Evolutionary conservation across 495 filamentous ascomycete genomes (phyloP).

Genomic region (Cercophora newfieldiana): DNA sequence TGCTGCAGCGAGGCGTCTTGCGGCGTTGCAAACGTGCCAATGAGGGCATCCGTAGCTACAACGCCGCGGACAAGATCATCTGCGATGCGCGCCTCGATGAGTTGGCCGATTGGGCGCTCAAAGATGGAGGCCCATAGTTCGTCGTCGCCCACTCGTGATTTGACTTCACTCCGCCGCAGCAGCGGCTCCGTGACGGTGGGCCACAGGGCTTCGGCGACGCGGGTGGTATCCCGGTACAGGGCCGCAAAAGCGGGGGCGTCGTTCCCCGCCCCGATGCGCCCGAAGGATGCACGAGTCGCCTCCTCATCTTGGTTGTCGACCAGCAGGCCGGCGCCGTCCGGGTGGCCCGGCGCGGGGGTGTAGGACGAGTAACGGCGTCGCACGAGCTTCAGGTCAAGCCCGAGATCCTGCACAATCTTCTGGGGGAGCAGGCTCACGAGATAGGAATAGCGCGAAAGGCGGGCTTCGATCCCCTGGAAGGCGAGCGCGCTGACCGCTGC

Average conservation of each 20-base stretch:
- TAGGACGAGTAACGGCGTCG: neutral
- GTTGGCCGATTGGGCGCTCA: neutral
- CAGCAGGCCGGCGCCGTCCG: slow-evolving; percentile 1
- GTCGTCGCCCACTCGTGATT: neutral
- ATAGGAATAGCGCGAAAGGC: neutral
- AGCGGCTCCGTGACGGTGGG: slow-evolving; percentile 2
- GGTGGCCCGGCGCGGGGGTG: neutral
- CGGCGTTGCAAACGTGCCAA: neutral
- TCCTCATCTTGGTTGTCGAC: slow-evolving; percentile 1
- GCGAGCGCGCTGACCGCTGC: neutral
- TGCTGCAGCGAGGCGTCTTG: neutral
- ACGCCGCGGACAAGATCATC: neutral
- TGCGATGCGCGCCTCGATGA: neutral
- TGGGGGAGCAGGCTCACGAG: slow-evolving; percentile 1
- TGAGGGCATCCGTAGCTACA: slow-evolving; percentile 4
- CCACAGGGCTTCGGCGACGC: neutral
- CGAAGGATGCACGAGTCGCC: neutral
- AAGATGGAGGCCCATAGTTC: neutral
- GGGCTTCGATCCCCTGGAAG: neutral
- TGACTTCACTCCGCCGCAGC: neutral
- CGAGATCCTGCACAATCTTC: neutral
- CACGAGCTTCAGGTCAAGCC: neutral
- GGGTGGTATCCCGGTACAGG: slow-evolving; percentile 5
- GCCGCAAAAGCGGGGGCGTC: neutral
- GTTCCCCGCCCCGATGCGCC: neutral